These are phyloP conservation scores for Magnaporthiopsis rhizophila DNA, from an alignment of 2,329 filamentous ascomycete species.

Conservation along the genomic window DNA sequence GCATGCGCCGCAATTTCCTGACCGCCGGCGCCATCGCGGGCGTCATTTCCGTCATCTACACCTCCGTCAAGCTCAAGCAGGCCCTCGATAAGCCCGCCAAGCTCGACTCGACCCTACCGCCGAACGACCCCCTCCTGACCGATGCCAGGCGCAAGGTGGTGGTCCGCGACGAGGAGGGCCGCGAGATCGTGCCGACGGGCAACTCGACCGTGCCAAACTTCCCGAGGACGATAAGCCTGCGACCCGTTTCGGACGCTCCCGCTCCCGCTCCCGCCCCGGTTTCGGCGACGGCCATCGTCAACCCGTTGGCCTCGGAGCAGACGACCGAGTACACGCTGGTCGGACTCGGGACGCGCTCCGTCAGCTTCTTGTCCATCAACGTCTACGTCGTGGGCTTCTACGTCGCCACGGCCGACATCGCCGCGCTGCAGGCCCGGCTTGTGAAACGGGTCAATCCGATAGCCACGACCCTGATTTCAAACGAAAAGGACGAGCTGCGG, in stretches of 20 bases:
- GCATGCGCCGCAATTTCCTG: conserved; percentile 43
- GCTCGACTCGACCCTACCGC: conserved; percentile 33
- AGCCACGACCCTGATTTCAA: conserved; percentile 75
- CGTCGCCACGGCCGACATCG: conserved; percentile 74
- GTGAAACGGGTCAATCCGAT: conserved; percentile 67
- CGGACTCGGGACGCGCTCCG: conserved; percentile 78
- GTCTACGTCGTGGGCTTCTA: conserved; percentile 96
- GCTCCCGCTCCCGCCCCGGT: conserved; percentile 11
- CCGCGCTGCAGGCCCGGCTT: conserved; percentile 68
- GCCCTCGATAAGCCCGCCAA: conserved; percentile 24
- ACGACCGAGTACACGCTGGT: conserved; percentile 74
- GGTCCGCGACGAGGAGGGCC: conserved; percentile 58
- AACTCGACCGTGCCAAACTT: conserved; percentile 74
- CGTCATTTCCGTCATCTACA: conserved; percentile 41
- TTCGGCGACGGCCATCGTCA: conserved; percentile 15
- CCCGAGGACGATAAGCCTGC: conserved; percentile 62
- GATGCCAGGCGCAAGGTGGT: conserved; percentile 49
- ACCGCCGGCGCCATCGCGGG: conserved; percentile 42
- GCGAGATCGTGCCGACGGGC: conserved; percentile 72
- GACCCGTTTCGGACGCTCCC: conserved; percentile 24
- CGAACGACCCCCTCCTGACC: conserved; percentile 37
- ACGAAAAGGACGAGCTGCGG: conserved; percentile 69
- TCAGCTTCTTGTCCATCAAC: conserved; percentile 82
- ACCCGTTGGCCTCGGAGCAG: conserved; percentile 11
- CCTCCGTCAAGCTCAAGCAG: conserved; percentile 42